Percentiles rank a stretch among this genome's conserved stretches.
phyloP scores from a whole-genome alignment of 768 basidiomycete genomes.

The Mycena olivaceomarginata region DNA sequence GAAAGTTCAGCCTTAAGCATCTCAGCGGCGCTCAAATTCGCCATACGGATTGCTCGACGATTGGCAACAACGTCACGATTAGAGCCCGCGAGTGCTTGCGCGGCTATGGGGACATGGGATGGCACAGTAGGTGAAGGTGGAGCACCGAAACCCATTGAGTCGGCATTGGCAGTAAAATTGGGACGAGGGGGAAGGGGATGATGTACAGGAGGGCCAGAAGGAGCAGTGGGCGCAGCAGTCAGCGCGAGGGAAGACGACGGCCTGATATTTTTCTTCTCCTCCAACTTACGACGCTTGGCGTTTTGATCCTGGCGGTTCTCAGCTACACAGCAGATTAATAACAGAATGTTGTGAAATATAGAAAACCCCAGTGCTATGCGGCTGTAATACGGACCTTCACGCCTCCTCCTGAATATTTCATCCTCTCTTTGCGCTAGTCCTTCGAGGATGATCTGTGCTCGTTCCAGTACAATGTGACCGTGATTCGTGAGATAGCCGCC shows the following conservation, averaged over 20 bases:
- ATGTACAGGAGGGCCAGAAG: conserved; percentile 51
- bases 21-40: conserved; percentile 97
- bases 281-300: conserved; percentile 89
- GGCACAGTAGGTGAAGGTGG: conserved; percentile 73
- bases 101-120: conserved; percentile 73
- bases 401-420: conserved; percentile 94
- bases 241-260: conserved; percentile 71
- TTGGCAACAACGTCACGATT: conserved; percentile 95
- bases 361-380: conserved; percentile 40
- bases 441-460: conserved; percentile 96
- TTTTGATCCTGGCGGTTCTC: conserved; percentile 96
- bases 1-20: conserved; percentile 93
- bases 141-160: conserved; percentile 86
- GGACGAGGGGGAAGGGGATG: conserved; percentile 77
- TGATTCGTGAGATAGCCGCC: conserved; percentile 98
- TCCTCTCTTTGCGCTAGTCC: conserved; percentile 96
- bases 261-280: conserved; percentile 63
- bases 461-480: conserved; percentile 88
- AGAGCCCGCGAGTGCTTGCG: conserved; percentile 87
- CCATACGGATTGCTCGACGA: conserved; percentile 93
- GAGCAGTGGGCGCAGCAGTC: conserved; percentile 66
- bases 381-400: conserved; percentile 84
- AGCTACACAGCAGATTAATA: conserved; percentile 68
- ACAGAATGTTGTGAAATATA: conserved; percentile 20
- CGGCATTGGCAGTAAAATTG: conserved; percentile 84